Percentiles rank a stretch among this genome's conserved stretches.
Evolutionary conservation across 2,329 filamentous ascomycete genomes (phyloP).

Genomic region (Bipolaris cookei): DNA sequence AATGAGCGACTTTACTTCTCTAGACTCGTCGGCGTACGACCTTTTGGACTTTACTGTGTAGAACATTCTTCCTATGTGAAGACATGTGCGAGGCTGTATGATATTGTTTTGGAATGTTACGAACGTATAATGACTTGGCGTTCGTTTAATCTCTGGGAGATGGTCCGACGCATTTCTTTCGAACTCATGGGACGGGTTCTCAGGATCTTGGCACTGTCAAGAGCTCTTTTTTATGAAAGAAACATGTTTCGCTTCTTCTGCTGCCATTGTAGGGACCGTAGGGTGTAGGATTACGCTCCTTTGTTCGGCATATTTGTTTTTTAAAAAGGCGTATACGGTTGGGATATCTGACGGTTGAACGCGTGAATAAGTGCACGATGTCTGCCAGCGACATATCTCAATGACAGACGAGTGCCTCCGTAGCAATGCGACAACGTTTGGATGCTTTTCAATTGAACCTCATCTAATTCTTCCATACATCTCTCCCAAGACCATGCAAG

Average conservation of each 20-base stretch:
- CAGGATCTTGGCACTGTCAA: slow-evolving; percentile 11
- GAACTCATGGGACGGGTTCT: slow-evolving; percentile 7
- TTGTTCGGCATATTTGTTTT: slow-evolving; percentile 17
- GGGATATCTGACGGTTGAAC: slow-evolving; percentile 13
- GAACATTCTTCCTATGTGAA: slow-evolving; percentile 7
- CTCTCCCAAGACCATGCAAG: not conserved
- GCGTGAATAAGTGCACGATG: slow-evolving; percentile 10
- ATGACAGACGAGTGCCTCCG: slow-evolving; percentile 12
- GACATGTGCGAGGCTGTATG: slow-evolving; percentile 33
- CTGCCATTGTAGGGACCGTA: slow-evolving; percentile 20
- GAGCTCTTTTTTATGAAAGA: slow-evolving; percentile 15
- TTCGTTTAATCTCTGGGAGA: slow-evolving; percentile 17
- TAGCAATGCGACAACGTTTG: slow-evolving; percentile 15
- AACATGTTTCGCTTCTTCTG: slow-evolving; percentile 20
- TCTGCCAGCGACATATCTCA: slow-evolving; percentile 13
- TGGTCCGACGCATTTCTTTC: slow-evolving; percentile 17
- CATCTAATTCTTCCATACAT: not conserved
- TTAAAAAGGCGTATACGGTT: slow-evolving; percentile 14
- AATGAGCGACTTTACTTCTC: slow-evolving; percentile 43
- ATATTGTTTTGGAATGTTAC: slow-evolving; percentile 26
- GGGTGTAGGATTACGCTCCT: slow-evolving; percentile 22
- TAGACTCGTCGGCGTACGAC: slow-evolving; percentile 41
- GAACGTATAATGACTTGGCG: slow-evolving; percentile 21
- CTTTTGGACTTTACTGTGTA: slow-evolving; percentile 46
- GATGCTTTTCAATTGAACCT: slow-evolving; percentile 5